Conservation (phyloP, 495 filamentous ascomycete species). For the Chaetomium fimeti region DNA sequence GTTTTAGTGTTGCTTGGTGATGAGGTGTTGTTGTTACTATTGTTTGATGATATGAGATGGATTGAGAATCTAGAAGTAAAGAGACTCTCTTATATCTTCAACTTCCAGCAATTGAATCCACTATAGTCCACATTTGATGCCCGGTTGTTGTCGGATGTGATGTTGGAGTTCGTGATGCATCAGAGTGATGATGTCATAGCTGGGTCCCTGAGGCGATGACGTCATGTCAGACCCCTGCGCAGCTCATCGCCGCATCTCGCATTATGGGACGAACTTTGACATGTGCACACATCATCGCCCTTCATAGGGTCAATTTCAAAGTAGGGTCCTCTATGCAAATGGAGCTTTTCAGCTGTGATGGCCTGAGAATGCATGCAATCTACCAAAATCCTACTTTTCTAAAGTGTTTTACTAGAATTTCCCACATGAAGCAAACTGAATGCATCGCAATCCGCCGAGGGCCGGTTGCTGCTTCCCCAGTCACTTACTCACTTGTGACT, state of each 20-base stretch:
- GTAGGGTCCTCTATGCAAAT: not conserved
- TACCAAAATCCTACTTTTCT: too few species aligned
- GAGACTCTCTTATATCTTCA: not conserved
- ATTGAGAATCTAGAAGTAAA: not conserved
- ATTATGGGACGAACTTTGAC: not conserved
- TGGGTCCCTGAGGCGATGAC: constrained; percentile 16
- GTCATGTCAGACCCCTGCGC: constrained; percentile 19
- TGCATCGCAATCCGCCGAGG: too few species aligned
- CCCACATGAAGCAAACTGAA: too few species aligned
- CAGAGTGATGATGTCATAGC: constrained; percentile 26
- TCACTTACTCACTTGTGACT: too few species aligned
- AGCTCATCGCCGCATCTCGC: not conserved
- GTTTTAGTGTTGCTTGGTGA: constrained; percentile 12
- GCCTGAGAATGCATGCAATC: too few species aligned
- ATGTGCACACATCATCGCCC: not conserved
- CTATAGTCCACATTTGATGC: not conserved
- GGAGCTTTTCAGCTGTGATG: not conserved
- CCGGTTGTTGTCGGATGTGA: not conserved
- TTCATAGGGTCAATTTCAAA: not conserved
- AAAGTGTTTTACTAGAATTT: too few species aligned
- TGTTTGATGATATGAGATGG: not conserved
- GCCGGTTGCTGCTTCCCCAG: too few species aligned
- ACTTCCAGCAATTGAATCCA: not conserved
- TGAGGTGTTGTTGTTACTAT: constrained; percentile 1
- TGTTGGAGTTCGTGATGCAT: not conserved